Evolutionary conservation across 1,284 basidiomycete species (phyloP), one percentile per base, ranked within the genome.

Genomic region (Ustilago nuda): DNA sequence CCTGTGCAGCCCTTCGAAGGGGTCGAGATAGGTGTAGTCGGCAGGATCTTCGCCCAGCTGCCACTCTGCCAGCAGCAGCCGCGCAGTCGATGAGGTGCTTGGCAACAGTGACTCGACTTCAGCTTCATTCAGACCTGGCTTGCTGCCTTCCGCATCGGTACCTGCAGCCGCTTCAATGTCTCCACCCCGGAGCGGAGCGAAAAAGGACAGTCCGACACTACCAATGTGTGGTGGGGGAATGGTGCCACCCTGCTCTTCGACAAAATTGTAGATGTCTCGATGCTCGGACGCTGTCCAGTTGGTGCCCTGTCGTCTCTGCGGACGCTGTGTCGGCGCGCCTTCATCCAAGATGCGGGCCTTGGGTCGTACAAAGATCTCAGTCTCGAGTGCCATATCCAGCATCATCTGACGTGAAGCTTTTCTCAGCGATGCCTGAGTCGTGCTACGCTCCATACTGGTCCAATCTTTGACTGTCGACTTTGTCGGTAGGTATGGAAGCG

Each of bases 211-310:
- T 4, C 65, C 68, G 4, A 76, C 65, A 35, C 61, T 61, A 19
- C 73, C 73, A 12, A 76, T 52, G 39, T 62, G 68, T 8, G 73
- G 73, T 3, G 73, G 73, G 0, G 73, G 73, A 17, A 76, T 63
- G 3, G 59, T 63, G 27, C 54, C 63, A n/a, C 67, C 66, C 33
- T 70, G 66, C 56, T 69, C 62, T n/a, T 75, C 65, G 19, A 67
- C 68, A 19, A 66, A 69, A 15, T 59, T 53, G 50, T 66, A 75
- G 32, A 56, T 66, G 11, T 71, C 61, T n/a, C 56, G 63, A 43
- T 71, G 67, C 53, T 75, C 67, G 37, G 60, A 48, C 0, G 73
- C 63, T 0, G 73, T 76, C 73, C 73, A 76, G 15, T 76, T 76
- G 33, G 73, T 76, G 1, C 63, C 65, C 17, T 56, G 61, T 23